Evolutionary conservation across 495 filamentous ascomycete genomes (phyloP), one percentile per base, ranked within the genome.

Genomic region (Xylaria castorea): DNA sequence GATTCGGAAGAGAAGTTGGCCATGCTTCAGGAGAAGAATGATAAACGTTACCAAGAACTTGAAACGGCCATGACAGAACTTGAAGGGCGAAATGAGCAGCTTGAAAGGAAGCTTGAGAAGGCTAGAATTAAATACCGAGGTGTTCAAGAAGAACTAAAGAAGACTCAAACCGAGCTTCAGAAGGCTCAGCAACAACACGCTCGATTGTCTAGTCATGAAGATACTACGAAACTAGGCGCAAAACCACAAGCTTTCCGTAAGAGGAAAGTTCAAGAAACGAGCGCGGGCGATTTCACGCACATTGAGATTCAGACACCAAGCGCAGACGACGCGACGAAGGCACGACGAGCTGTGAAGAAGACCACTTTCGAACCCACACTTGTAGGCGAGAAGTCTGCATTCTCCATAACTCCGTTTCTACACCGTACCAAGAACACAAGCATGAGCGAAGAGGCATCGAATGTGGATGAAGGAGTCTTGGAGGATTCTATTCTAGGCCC

Each of bases 341-440:
- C 70, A 70, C 76, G 73, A 74, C 81, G 75, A 75, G 77, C 62
- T 71, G 64, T 85, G 73, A 85, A 87, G 75, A 91, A 89, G 70
- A 85, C 85, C 71, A 83, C 79, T 27, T 82, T 83, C 60, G 83
- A 85, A 34, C 85, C 88, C 20, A 88, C 88, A 0, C 76, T 91
- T 50, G 82, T 90, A 44, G 94, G 92, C 32, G 94, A 97, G 74
- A 97, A 97, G 80, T 97, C 94, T 1, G 89, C 86, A 25, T 98
- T 98, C 78, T 96, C 94, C 14, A 94, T 98, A 73, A 98, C 95
- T 1, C 95, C 95, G 0, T 97, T 94, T 80, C 83, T 98, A 38
- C 97, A 95, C 83, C 91, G 92, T 66, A 93, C 91, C 8, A 84
- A 87, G 53, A 91, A 85, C 75, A 81, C 82, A 27, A 75, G 75